Base-by-base conservation (phyloP, 2,329 filamentous ascomycete species). In the Fusarium coicis region DNA sequence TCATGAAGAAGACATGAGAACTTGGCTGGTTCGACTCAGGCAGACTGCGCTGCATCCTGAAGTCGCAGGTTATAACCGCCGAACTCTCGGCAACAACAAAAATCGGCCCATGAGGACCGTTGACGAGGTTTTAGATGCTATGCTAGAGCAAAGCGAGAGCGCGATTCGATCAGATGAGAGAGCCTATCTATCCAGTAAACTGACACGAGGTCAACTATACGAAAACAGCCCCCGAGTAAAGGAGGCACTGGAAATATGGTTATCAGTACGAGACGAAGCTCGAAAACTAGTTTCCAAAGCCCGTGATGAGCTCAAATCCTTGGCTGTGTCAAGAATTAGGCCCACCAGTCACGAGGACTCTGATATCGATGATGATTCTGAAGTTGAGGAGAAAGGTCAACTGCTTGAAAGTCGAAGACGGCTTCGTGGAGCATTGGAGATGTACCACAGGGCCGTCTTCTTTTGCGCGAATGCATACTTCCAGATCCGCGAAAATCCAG, bases 1-100 rank as follows among this genome's bases (percentile, higher is more conserved):
- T 83, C 87, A 49, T 80, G 93, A 80, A 40, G 91, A 94, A 64
- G 86, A 83, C 46, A 97, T 98, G 95, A 89, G 94, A 55, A 85
- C 84, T 21, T 97, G 94, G 88, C 85, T 99, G 14, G 90, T 91
- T 39, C 87, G 92, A 50, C 85, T 98, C 30, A 89, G 96, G 39
- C 93, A 97, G 78, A 94, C 92, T 2, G 95, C 94, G 64, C 85
- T 98, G 21, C 95, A 98, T 81, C 94, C 96, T 1, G 92, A 97
- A 79, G 89, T 97, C 46, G 93, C 93, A 23, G 87, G 87, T 15
- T 88, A 88, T 37, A 93, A 92, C 73, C 86, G 92, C 19, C 88
- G 87, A 69, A 87, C 89, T 0, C 82, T 93, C 10, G 92, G 92
- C 4, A 86, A 88, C 49, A 89, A 85, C 47, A 89, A 87, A 54